phyloP scores from a whole-genome alignment of 371 early-diverging fungal species.

The Mortierella sp. region DNA sequence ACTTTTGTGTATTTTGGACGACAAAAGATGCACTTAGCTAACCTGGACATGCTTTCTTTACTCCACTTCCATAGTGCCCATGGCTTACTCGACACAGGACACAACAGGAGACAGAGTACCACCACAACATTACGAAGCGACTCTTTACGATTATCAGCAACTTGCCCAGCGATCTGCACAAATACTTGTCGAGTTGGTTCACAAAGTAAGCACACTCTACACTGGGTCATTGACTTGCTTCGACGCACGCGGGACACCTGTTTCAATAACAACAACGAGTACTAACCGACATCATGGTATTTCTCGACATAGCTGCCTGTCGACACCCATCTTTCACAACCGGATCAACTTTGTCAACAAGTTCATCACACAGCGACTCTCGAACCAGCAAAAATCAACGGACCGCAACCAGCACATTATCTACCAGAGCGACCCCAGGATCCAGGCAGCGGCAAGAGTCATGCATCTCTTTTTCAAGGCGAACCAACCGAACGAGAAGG shows the following conservation, averaged over 20 bases:
- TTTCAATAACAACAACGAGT: background rate
- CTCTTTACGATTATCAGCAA: conserved; percentile 82
- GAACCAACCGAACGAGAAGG: conserved; percentile 38
- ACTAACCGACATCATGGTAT: background rate
- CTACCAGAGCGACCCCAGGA: conserved; percentile 84
- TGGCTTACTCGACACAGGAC: conserved; percentile 74
- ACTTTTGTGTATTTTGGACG: background rate
- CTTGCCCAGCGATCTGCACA: conserved; percentile 82
- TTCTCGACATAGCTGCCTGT: conserved; percentile 61
- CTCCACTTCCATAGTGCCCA: conserved; percentile 67
- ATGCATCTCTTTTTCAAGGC: conserved; percentile 69
- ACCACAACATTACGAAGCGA: conserved; percentile 79
- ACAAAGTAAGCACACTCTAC: conserved; percentile 61
- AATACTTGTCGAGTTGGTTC: conserved; percentile 85
- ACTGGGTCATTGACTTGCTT: no score
- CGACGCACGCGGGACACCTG: background rate
- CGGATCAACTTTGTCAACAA: conserved; percentile 85
- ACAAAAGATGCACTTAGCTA: background rate
- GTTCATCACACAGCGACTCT: conserved; percentile 84
- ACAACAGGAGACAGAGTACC: conserved; percentile 77
- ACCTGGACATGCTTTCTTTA: background rate
- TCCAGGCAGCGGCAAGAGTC: conserved; percentile 86
- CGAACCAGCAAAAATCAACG: conserved; percentile 64
- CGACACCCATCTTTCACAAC: conserved; percentile 72
- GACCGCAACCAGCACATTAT: conserved; percentile 57